These are phyloP conservation scores for Kokia cookei DNA, from an alignment of 441 rosid species.

Conservation along the genomic window DNA sequence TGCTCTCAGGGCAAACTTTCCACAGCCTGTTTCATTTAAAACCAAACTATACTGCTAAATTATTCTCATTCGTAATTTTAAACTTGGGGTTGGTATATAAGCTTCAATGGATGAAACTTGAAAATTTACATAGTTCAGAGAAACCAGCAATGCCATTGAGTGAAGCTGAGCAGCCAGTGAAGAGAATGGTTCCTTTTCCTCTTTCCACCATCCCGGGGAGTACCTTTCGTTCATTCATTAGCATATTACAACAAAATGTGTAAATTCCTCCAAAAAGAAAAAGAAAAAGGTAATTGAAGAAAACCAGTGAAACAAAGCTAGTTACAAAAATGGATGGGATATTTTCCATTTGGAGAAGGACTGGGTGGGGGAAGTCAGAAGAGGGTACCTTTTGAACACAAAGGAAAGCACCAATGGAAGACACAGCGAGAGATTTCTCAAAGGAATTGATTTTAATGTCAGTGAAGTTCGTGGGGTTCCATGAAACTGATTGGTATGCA, in stretches of 20 bases:
- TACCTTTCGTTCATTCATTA: conserved; percentile 33
- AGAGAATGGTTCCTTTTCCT: conserved; percentile 85
- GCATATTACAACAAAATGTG: background rate
- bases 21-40: conserved; percentile 53
- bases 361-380: background rate
- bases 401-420: conserved; percentile 70
- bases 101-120: background rate
- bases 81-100: background rate
- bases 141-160: conserved; percentile 79
- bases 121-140: conserved; percentile 69
- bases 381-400: conserved; percentile 76
- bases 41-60: background rate
- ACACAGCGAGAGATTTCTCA: conserved; percentile 66
- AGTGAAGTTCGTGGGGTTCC: conserved; percentile 52
- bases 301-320: background rate
- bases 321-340: background rate
- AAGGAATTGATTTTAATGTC: conserved; percentile 68
- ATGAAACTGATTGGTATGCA: conserved; percentile 53
- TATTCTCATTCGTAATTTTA: background rate
- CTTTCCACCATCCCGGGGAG: conserved; percentile 89
- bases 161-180: conserved; percentile 92
- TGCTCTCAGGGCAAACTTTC: conserved; percentile 85
- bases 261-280: background rate
- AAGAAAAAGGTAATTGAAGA: background rate
- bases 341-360: background rate